phyloP scores from a whole-genome alignment of 352 stramenopile species.

The Globisporangium heterothallicum region DNA sequence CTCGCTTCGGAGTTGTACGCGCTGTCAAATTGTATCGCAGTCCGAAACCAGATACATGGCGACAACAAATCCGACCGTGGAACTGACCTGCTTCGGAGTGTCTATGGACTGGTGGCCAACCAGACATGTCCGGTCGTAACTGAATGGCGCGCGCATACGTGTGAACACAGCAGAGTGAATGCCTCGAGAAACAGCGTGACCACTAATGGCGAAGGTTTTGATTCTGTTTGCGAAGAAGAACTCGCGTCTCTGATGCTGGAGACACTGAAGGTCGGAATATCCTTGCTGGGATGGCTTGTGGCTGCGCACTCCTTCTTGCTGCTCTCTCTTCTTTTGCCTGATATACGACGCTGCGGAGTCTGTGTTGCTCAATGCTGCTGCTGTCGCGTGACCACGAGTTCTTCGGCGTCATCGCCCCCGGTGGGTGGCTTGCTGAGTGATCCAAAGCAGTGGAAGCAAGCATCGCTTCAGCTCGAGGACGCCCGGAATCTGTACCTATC shows the following conservation, averaged over 20 bases:
- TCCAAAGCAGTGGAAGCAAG: neutral
- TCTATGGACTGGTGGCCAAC: constrained; percentile 14
- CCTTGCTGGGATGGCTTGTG: constrained; percentile 16
- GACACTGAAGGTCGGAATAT: constrained; percentile 10
- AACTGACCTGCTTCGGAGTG: constrained; percentile 7
- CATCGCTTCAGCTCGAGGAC: constrained; percentile 12
- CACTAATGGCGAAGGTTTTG: neutral
- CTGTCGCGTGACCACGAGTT: neutral
- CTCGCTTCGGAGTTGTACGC: constrained; percentile 23
- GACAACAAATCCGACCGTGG: neutral
- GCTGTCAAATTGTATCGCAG: constrained; percentile 7
- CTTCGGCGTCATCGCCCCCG: neutral
- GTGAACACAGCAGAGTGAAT: neutral
- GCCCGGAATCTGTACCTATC: constrained; percentile 20
- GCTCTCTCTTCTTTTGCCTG: constrained; percentile 15
- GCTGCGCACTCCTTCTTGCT: constrained; percentile 10
- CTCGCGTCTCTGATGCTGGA: constrained; percentile 16
- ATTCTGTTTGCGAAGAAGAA: constrained; percentile 21
- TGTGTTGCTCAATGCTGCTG: constrained; percentile 1
- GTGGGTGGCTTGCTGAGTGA: neutral
- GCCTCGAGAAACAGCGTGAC: neutral
- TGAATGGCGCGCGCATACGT: constrained; percentile 13
- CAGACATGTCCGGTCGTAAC: constrained; percentile 17
- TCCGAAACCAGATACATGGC: constrained; percentile 2
- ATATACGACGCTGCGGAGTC: neutral